phyloP scores from a whole-genome alignment of 805 yeast species.

The Metschnikowia amazonensis region DNA sequence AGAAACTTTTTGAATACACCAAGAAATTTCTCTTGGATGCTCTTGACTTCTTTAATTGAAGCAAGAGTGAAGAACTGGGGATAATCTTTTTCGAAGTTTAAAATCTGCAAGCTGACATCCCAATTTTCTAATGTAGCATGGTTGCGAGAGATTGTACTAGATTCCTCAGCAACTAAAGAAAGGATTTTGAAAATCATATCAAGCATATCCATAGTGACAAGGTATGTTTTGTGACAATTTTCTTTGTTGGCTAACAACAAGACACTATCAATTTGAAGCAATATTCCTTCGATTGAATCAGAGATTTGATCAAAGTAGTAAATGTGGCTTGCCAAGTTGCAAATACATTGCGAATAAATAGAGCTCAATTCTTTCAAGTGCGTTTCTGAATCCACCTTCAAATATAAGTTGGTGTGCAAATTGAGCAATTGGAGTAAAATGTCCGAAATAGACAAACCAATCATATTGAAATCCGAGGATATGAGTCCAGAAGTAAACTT shows the following conservation, averaged over 20 bases:
- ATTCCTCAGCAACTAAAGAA: slow-evolving; percentile 27
- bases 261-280: slow-evolving; percentile 40
- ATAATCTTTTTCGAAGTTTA: slow-evolving; percentile 20
- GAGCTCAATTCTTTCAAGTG: slow-evolving; percentile 31
- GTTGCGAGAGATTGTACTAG: slow-evolving; percentile 39
- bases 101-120: slow-evolving; percentile 37
- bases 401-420: slow-evolving; percentile 41
- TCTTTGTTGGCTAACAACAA: slow-evolving; percentile 14
- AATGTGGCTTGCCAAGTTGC: slow-evolving; percentile 68
- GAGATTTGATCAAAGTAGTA: slow-evolving; percentile 84
- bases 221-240: slow-evolving; percentile 14
- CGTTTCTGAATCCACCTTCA: slow-evolving; percentile 19
- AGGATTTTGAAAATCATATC: slow-evolving; percentile 32
- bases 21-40: slow-evolving; percentile 39
- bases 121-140: slow-evolving; percentile 43
- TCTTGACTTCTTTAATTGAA: slow-evolving; percentile 23
- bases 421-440: slow-evolving; percentile 56
- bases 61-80: slow-evolving; percentile 8
- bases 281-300: slow-evolving; percentile 72
- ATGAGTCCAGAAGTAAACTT: slow-evolving; percentile 54
- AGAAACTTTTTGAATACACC: slow-evolving; percentile 35
- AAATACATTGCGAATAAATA: slow-evolving; percentile 55
- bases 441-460: slow-evolving; percentile 84
- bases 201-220: slow-evolving; percentile 28
- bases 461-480: slow-evolving; percentile 75